Evolutionary conservation across 495 filamentous ascomycete genomes (phyloP), one percentile per base, ranked within the genome.

Genomic region (Pseudoneurospora amorphoporcata): DNA sequence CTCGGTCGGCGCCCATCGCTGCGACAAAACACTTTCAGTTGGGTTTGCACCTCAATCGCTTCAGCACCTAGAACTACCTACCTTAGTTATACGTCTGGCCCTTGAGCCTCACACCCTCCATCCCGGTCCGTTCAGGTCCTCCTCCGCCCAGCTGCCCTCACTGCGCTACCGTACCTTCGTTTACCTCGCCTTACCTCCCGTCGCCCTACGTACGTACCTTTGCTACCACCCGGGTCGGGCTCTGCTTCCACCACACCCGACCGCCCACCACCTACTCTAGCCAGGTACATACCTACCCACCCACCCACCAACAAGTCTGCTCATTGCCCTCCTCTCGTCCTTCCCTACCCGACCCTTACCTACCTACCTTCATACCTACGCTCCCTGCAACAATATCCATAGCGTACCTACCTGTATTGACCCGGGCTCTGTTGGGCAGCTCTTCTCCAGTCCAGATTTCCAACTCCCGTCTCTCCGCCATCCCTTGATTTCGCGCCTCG

Each of bases 401-500:
- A 61, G 53, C 53, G 53, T 16, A 61, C 29, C 53, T 32, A 61
- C 53, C 12, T 61, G 53, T 61, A 35, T 61, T 61, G 29, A 61
- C 53, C 53, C 53, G 53, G 53, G 29, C 53, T 61, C 53, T 61
- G 53, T 61, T 61, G 53, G 53, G 53, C 53, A 61, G 19, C 53
- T 61, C 53, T 61, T 9, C 35, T 37, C 35, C 35, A 37, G 35
- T 61, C 29, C 29, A 61, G 53, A 61, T 61, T 29, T 61, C 53
- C 53, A 32, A 61, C 53, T 61, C 10, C 70, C 40, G 69, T 71
- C 47, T 17, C 70, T 70, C 53, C 69, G 37, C 53, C 71, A 38
- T 47, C 72, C 32, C 45, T 43, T 45, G 69, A 23, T 23, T 69
- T 53, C 45, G 43, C 45, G 40, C 69, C 58, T 70, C 75, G 53